Conservation (phyloP, 2,329 filamentous ascomycete genomes). For the Cladosporium colombiae region DNA sequence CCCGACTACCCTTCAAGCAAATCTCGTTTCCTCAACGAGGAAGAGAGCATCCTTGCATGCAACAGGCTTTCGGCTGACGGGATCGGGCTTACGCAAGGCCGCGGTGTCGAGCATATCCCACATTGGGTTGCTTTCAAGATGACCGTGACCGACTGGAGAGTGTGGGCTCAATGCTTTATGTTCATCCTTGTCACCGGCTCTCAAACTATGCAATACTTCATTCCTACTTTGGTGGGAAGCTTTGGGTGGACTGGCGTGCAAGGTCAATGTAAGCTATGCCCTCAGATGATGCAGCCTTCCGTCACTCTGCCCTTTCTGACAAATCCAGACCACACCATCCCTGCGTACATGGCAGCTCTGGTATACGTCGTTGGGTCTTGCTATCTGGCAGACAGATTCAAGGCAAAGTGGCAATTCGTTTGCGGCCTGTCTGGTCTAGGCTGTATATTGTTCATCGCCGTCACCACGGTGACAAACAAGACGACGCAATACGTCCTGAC, state of each 20-base stretch:
- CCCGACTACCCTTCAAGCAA: conserved; percentile 13
- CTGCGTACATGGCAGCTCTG: conserved; percentile 9
- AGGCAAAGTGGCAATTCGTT: conserved; percentile 12
- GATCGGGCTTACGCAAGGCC: conserved; percentile 9
- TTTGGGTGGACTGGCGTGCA: conserved; percentile 1
- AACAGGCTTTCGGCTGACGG: conserved; percentile 33
- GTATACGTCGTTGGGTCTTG: conserved; percentile 14
- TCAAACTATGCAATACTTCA: conserved; percentile 31
- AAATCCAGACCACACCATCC: background rate
- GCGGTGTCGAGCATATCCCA: conserved; percentile 35
- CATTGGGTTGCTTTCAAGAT: conserved; percentile 40
- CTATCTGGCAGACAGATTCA: conserved; percentile 10
- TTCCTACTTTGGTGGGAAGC: conserved; percentile 7
- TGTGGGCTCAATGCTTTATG: conserved; percentile 44
- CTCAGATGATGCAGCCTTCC: background rate
- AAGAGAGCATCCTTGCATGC: conserved; percentile 33
- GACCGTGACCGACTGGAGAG: conserved; percentile 41
- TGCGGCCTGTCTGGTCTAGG: conserved; percentile 26
- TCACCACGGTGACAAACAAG: conserved; percentile 5
- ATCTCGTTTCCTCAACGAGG: conserved; percentile 7
- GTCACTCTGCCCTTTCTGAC: background rate
- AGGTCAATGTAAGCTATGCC: background rate
- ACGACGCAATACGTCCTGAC: conserved; percentile 11
- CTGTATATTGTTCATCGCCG: conserved; percentile 23
- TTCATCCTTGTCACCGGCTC: conserved; percentile 40